phyloP scores from a whole-genome alignment of 139 green algal species.

The Chlamydomonas asymmetrica region DNA sequence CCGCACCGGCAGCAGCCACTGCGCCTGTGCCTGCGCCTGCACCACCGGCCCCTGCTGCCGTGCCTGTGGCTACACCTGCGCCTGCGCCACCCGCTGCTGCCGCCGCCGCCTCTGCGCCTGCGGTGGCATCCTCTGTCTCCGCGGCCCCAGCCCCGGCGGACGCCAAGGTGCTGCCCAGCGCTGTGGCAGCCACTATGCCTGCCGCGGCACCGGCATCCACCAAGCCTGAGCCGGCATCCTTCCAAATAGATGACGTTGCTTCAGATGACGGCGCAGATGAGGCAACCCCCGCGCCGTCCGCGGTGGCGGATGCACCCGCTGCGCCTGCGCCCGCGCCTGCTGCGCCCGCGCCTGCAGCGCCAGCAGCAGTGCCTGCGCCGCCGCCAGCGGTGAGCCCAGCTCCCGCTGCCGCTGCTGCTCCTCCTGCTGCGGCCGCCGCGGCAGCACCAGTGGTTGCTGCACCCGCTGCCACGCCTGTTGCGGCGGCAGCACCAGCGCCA shows the following conservation, averaged over 20 bases:
- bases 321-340: neutral
- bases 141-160: neutral
- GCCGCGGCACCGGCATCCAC: too few relatives aligned
- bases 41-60: slow-evolving; percentile 13
- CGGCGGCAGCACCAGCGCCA: neutral
- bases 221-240: too few relatives aligned
- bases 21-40: slow-evolving; percentile 10
- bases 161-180: neutral
- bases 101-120: neutral
- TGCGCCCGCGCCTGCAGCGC: neutral
- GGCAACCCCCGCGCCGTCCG: neutral
- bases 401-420: neutral
- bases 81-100: slow-evolving; percentile 1
- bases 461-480: neutral
- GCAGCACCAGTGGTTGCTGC: neutral
- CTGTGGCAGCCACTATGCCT: neutral
- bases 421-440: neutral
- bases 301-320: slow-evolving; percentile 3
- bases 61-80: slow-evolving; percentile 10
- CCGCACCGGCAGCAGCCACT: neutral
- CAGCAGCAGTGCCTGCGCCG: neutral
- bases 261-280: too few relatives aligned
- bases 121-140: neutral
- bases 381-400: neutral
- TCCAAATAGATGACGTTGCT: too few relatives aligned